Conservation (phyloP, 2,329 filamentous ascomycete species). For the Lachnellula occidentalis region DNA sequence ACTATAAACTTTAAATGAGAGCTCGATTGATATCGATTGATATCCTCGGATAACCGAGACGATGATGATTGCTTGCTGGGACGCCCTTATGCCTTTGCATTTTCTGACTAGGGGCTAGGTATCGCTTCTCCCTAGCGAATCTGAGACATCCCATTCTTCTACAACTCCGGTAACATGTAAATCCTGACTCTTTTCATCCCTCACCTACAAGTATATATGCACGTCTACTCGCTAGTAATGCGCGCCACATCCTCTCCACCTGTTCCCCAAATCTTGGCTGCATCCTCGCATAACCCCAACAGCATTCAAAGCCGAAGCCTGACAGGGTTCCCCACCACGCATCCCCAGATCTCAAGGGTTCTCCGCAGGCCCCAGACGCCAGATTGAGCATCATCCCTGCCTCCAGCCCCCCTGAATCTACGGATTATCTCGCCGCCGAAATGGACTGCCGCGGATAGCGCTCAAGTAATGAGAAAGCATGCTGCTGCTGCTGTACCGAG, state of each 20-base stretch:
- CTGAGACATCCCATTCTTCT: constrained; percentile 1
- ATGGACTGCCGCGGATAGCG: neutral
- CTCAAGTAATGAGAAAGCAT: neutral
- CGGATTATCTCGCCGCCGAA: constrained; percentile 10
- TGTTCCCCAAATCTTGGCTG: constrained; percentile 3
- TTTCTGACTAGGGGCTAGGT: neutral
- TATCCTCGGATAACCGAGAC: neutral
- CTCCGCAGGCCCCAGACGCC: neutral
- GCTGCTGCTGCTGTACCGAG: constrained; percentile 1
- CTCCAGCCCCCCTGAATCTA: constrained; percentile 1
- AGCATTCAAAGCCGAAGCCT: constrained; percentile 11
- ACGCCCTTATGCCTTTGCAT: neutral
- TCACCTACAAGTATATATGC: constrained; percentile 4
- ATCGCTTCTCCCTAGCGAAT: constrained; percentile 1
- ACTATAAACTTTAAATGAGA: neutral
- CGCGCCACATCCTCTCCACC: neutral
- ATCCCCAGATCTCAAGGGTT: neutral
- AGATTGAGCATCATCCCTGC: neutral
- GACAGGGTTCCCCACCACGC: neutral
- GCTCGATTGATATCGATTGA: no score
- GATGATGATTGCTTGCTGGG: neutral
- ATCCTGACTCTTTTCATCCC: neutral
- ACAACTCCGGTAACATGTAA: constrained; percentile 6
- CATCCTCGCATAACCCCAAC: constrained; percentile 11
- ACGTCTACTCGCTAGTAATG: neutral